A percentile compares a stretch with the other conserved stretches of the same genome.
Evolutionary conservation across 2,329 filamentous ascomycete species (phyloP).

Genomic region (Calonectria pauciramosa): DNA sequence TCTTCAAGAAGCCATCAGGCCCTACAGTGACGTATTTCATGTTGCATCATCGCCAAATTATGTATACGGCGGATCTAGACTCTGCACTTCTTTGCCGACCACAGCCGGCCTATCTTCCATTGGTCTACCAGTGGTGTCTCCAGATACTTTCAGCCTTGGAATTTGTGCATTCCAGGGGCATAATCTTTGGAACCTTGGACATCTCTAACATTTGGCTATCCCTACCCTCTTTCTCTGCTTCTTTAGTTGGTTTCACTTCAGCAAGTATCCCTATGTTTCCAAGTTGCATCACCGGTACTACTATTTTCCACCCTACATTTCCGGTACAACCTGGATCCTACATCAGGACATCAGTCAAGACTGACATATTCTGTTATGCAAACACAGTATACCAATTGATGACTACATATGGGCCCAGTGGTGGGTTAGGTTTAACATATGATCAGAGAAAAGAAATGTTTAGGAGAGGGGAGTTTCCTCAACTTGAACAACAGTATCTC

Average conservation of each 20-base stretch:
- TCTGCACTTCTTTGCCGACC: not conserved
- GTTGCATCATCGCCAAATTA: not conserved
- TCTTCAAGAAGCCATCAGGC: not conserved
- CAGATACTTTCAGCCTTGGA: not conserved
- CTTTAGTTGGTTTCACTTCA: not conserved
- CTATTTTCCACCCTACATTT: not conserved
- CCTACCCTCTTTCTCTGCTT: not conserved
- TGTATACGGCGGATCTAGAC: not conserved
- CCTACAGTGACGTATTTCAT: not conserved
- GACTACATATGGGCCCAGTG: not conserved
- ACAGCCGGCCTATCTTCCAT: not conserved
- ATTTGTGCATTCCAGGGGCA: not conserved
- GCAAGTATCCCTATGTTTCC: not conserved
- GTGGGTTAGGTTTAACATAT: not conserved
- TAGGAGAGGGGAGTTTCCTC: not conserved
- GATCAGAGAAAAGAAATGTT: not conserved
- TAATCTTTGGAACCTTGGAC: not conserved
- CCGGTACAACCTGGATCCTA: not conserved
- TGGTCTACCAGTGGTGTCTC: not conserved
- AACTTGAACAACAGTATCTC: not conserved
- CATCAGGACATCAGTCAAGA: not conserved
- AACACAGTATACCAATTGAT: not conserved
- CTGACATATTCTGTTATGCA: not conserved
- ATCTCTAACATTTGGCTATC: not conserved
- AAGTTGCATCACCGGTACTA: not conserved